These are phyloP conservation scores for Avicennia marina DNA, from an alignment of 257 asterid genomes.

Conservation along the genomic window DNA sequence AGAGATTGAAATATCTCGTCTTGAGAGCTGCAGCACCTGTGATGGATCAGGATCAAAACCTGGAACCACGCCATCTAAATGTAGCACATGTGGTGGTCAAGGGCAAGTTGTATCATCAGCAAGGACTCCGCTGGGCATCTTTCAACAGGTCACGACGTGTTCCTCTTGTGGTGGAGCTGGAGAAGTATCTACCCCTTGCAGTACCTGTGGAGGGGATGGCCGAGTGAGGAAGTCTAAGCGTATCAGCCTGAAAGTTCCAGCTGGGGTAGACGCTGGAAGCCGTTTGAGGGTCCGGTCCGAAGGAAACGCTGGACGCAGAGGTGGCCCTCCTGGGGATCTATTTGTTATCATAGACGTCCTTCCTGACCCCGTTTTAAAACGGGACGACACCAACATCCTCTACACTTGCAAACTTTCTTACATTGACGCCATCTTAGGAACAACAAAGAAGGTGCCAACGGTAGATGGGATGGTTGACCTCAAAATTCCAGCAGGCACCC, in stretches of 20 bases:
- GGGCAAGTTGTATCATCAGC: conserved; percentile 91
- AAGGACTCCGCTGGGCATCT: conserved; percentile 90
- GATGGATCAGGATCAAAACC: conserved; percentile 95
- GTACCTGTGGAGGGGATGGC: conserved; percentile 76
- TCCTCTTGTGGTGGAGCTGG: conserved; percentile 88
- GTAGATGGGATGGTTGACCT: conserved; percentile 90
- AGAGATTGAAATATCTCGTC: conserved; percentile 84
- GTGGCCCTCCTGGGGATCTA: conserved; percentile 94
- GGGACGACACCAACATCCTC: conserved; percentile 83
- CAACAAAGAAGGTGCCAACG: conserved; percentile 79
- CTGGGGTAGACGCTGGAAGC: conserved; percentile 90
- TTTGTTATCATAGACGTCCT: conserved; percentile 78
- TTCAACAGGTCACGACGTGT: conserved; percentile 95
- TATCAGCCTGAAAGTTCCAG: conserved; percentile 89
- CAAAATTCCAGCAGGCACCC: conserved; percentile 86
- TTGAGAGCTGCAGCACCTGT: conserved; percentile 84
- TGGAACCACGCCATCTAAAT: conserved; percentile 65
- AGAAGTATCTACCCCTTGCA: conserved; percentile 80
- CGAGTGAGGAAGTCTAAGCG: conserved; percentile 83
- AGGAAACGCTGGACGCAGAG: conserved; percentile 87
- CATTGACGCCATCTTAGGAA: conserved; percentile 82
- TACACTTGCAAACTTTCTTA: conserved; percentile 86
- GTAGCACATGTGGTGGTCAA: conserved; percentile 87
- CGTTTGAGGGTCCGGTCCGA: conserved; percentile 85
- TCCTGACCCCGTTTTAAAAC: conserved; percentile 63